Conservation (phyloP, 2,329 filamentous ascomycete species). For the Scolecobasidium constrictum region DNA sequence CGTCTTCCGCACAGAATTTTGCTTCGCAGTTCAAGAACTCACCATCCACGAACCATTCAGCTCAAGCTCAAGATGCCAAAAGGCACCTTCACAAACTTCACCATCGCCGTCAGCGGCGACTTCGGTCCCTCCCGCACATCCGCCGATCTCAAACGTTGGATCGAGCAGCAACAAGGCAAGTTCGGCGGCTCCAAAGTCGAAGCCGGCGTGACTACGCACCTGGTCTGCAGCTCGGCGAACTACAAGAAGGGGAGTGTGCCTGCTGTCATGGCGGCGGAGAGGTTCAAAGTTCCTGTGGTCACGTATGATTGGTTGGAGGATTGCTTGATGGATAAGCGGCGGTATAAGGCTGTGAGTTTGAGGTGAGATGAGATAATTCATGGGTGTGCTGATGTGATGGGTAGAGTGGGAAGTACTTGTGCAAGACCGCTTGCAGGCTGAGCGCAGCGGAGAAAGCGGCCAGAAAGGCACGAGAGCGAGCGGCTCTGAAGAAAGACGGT, state of each 20-base stretch:
- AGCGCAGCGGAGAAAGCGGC: too few species aligned
- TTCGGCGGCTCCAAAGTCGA: constrained; percentile 41
- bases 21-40: too few species aligned
- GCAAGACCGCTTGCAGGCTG: too few species aligned
- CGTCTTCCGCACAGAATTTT: not conserved
- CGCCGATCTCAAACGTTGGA: constrained; percentile 55
- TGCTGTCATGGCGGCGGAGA: constrained; percentile 13
- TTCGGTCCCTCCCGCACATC: constrained; percentile 38
- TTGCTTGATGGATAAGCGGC: constrained; percentile 27
- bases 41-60: not conserved
- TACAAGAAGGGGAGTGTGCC: constrained; percentile 39
- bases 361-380: too few species aligned
- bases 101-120: constrained; percentile 48
- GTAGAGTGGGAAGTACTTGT: constrained; percentile 22
- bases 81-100: constrained; percentile 39
- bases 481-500: constrained; percentile 16
- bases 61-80: constrained; percentile 26
- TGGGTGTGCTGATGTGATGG: constrained; percentile 13
- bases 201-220: constrained; percentile 55
- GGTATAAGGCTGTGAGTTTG: constrained; percentile 23
- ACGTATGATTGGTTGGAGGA: constrained; percentile 38
- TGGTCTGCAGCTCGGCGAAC: constrained; percentile 54
- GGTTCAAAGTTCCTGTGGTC: constrained; percentile 21
- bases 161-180: constrained; percentile 48
- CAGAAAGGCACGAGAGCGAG: constrained; percentile 17